Percentiles rank a stretch among this genome's conserved stretches.
phyloP scores from a whole-genome alignment of 345 rosid species.

The Gossypium herbaceum region DNA sequence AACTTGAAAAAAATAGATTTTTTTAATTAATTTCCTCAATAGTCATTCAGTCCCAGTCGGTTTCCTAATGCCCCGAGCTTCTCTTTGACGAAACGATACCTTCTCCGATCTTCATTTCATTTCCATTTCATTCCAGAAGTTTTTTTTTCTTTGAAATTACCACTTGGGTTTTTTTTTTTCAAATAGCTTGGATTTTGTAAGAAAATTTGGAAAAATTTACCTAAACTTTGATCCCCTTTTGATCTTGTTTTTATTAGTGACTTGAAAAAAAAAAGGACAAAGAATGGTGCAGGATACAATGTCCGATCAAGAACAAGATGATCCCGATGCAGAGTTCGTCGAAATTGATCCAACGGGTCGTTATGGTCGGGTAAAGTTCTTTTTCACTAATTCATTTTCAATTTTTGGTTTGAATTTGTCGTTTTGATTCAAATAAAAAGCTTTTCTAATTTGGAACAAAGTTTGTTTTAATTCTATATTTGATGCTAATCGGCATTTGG shows the following conservation, averaged over 20 bases:
- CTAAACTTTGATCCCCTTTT: too few species aligned
- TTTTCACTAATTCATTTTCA: background rate
- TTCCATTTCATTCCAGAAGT: background rate
- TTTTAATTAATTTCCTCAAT: background rate
- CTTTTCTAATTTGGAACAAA: background rate
- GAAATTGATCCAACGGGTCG: constrained; percentile 89
- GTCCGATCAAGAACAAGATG: constrained; percentile 58
- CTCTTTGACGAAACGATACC: background rate
- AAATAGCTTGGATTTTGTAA: background rate
- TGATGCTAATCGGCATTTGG: background rate
- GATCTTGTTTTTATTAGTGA: background rate
- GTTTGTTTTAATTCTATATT: background rate
- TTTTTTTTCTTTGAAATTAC: background rate
- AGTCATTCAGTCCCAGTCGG: background rate
- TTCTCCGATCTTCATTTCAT: background rate
- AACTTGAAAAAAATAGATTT: background rate
- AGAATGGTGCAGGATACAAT: constrained; percentile 57
- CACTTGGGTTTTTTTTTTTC: background rate
- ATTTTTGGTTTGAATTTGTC: background rate
- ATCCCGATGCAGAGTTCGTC: constrained; percentile 59
- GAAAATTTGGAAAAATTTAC: background rate
- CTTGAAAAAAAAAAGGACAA: constrained; percentile 7
- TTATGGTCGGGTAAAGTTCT: constrained; percentile 70
- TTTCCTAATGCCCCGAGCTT: constrained; percentile 16
- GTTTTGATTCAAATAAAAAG: background rate